Evolutionary conservation across 495 filamentous ascomycete genomes (phyloP).

Genomic region (Geopyxis carbonaria): DNA sequence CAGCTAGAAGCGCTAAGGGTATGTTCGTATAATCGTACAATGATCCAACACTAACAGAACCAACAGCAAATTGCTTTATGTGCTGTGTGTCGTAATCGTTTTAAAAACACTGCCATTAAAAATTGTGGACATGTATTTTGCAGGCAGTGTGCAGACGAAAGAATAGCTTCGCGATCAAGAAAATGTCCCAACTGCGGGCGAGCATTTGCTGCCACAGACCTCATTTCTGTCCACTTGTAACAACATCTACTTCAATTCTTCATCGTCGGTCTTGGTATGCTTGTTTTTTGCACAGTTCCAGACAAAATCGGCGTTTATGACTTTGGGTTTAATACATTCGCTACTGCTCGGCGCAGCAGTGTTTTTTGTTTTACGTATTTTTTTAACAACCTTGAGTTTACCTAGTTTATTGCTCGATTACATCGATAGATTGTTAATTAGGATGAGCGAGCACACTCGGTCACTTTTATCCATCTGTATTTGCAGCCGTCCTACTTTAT

Average conservation of each 20-base stretch:
- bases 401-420: too few relatives aligned
- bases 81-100: constrained; percentile 71
- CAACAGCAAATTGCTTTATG: constrained; percentile 68
- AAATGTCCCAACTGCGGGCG: constrained; percentile 89
- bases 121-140: constrained; percentile 97
- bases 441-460: too few relatives aligned
- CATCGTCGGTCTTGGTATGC: too few relatives aligned
- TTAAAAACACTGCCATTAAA: constrained; percentile 84
- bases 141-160: constrained; percentile 69
- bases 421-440: too few relatives aligned
- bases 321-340: too few relatives aligned
- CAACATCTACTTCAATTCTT: constrained; percentile 5
- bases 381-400: too few relatives aligned
- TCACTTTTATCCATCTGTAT: too few relatives aligned
- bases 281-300: too few relatives aligned
- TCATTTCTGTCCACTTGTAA: constrained; percentile 48
- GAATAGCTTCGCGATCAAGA: constrained; percentile 67
- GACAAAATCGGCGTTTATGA: too few relatives aligned
- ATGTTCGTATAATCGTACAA: constrained; percentile 8
- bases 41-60: constrained; percentile 26
- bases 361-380: too few relatives aligned
- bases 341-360: too few relatives aligned
- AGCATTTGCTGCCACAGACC: constrained; percentile 76
- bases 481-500: too few relatives aligned
- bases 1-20: constrained; percentile 25